A percentile compares a stretch with the other conserved stretches of the same genome.
Conservation (phyloP, 2,329 filamentous ascomycete genomes). For the Colletotrichum filicis region DNA sequence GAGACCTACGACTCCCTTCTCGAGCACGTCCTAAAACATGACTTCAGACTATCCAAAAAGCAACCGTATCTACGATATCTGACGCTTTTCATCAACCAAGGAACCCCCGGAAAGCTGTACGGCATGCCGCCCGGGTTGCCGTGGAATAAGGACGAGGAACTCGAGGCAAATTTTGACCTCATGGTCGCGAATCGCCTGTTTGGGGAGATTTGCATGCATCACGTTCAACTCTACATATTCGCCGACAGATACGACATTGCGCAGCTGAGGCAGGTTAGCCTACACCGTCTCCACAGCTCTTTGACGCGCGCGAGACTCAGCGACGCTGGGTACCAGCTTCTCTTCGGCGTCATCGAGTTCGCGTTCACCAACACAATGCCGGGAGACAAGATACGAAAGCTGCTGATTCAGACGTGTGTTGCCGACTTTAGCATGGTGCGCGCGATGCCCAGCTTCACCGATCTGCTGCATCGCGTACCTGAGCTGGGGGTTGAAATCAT, state of each 20-base stretch:
- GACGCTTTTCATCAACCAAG: background rate
- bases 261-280: background rate
- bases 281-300: background rate
- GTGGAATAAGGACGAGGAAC: background rate
- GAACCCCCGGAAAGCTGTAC: background rate
- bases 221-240: constrained; percentile 10
- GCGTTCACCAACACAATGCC: background rate
- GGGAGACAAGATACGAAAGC: background rate
- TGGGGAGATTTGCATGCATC: background rate
- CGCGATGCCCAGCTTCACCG: background rate
- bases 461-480: background rate
- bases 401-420: background rate
- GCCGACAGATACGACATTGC: constrained; percentile 5
- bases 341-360: background rate
- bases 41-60: background rate
- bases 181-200: background rate
- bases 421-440: background rate
- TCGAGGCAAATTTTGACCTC: background rate
- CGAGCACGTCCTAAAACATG: background rate
- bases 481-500: background rate
- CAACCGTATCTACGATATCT: constrained; percentile 1
- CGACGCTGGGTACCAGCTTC: background rate
- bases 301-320: background rate
- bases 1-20: background rate
- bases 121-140: background rate